Percentiles rank a stretch among this genome's conserved stretches.
phyloP scores from a whole-genome alignment of 2,329 filamentous ascomycete genomes.

The Exophiala aquamarina region DNA sequence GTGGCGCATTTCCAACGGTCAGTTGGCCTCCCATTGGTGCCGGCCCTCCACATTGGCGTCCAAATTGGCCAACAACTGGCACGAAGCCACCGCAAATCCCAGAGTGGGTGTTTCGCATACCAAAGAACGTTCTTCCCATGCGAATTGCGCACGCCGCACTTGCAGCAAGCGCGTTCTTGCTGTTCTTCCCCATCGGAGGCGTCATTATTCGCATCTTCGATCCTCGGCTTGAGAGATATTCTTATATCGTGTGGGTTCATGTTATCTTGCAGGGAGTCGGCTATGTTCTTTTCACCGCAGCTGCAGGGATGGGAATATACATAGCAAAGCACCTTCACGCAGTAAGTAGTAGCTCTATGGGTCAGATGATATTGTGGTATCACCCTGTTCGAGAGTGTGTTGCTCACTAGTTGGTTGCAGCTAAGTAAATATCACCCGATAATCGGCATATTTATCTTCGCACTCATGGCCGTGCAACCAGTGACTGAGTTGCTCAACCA shows the following conservation, averaged over 20 bases:
- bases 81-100: background rate
- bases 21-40: no score
- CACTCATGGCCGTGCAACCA: conserved; percentile 30
- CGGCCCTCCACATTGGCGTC: no score
- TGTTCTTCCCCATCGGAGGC: conserved; percentile 32
- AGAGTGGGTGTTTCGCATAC: conserved; percentile 7
- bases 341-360: conserved; percentile 7
- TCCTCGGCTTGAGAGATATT: conserved; percentile 9
- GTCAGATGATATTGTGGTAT: no score
- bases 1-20: no score
- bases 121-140: conserved; percentile 10
- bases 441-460: conserved; percentile 30
- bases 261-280: conserved; percentile 27
- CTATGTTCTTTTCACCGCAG: conserved; percentile 27
- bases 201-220: conserved; percentile 28
- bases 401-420: no score
- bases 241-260: conserved; percentile 26
- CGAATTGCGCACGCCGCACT: conserved; percentile 28
- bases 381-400: no score
- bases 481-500: conserved; percentile 31
- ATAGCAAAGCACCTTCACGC: conserved; percentile 24
- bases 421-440: conserved; percentile 27
- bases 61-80: no score
- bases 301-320: conserved; percentile 31
- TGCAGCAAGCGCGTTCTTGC: conserved; percentile 28